Conservation (phyloP, 495 filamentous ascomycete species). For the Aspergillus heteromorphus region DNA sequence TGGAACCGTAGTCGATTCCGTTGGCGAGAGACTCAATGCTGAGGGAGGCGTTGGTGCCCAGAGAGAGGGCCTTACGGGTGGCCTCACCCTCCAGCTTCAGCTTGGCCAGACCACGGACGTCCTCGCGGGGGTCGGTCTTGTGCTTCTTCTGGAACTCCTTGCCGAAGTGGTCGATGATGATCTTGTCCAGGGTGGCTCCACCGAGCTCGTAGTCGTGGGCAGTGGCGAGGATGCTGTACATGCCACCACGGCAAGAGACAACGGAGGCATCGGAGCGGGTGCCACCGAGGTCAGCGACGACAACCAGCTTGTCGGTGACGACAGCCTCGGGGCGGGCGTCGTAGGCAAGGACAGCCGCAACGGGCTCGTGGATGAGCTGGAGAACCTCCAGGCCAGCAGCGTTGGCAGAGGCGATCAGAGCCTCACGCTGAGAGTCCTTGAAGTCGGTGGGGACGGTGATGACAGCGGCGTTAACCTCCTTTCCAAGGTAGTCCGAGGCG, state of each 20-base stretch:
- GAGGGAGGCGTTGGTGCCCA: slow-evolving; percentile 82
- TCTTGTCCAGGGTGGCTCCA: slow-evolving; percentile 76
- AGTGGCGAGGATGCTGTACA: slow-evolving; percentile 93
- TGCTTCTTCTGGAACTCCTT: slow-evolving; percentile 98
- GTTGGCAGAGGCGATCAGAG: slow-evolving; percentile 70
- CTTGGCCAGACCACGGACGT: slow-evolving; percentile 79
- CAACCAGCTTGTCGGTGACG: slow-evolving; percentile 76
- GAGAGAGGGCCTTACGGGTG: slow-evolving; percentile 81
- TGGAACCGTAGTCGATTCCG: slow-evolving; percentile 84
- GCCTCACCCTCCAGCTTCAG: slow-evolving; percentile 86
- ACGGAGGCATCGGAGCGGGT: slow-evolving; percentile 90
- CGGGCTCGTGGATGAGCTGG: slow-evolving; percentile 89
- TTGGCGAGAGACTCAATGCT: slow-evolving; percentile 83
- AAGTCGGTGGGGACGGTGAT: slow-evolving; percentile 94
- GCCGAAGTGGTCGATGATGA: slow-evolving; percentile 90
- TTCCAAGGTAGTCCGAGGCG: slow-evolving; percentile 86
- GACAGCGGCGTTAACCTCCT: slow-evolving; percentile 86
- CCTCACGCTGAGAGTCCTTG: slow-evolving; percentile 74
- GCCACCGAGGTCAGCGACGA: slow-evolving; percentile 90
- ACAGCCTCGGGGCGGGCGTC: slow-evolving; percentile 77
- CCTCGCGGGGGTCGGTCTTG: slow-evolving; percentile 79
- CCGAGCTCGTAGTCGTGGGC: slow-evolving; percentile 90
- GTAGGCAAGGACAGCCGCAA: slow-evolving; percentile 85
- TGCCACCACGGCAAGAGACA: slow-evolving; percentile 82
- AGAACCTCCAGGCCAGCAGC: slow-evolving; percentile 82